A percentile compares a stretch with the other conserved stretches of the same genome.
phyloP scores from a whole-genome alignment of 345 rosid species.

The Lepidium didymum region DNA sequence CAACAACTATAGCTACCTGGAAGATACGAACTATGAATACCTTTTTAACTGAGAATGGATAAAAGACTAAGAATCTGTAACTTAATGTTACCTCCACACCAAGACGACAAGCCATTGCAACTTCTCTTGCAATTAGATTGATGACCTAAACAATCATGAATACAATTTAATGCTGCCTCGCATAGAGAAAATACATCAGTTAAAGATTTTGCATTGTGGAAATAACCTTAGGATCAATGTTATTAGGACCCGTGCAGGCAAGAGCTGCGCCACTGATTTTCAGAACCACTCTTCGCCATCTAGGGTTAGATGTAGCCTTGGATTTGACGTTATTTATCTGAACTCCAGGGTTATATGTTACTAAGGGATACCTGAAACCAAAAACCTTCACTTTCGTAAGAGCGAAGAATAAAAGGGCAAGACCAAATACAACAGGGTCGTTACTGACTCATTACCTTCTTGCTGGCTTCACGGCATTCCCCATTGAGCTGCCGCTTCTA shows the following conservation, averaged over 20 bases:
- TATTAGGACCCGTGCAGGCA: conserved; percentile 62
- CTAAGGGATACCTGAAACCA: conserved; percentile 35
- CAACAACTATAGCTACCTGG: conserved; percentile 87
- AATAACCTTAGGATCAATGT: conserved; percentile 75
- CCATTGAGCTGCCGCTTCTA: conserved; percentile 36
- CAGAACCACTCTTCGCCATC: conserved; percentile 85
- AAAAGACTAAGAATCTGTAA: background rate
- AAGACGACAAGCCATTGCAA: conserved; percentile 57
- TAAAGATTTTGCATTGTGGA: background rate
- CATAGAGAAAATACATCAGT: background rate
- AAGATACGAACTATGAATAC: conserved; percentile 2
- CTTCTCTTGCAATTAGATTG: conserved; percentile 73
- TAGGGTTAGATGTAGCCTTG: conserved; percentile 46
- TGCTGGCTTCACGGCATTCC: conserved; percentile 38
- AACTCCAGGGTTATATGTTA: conserved; percentile 39
- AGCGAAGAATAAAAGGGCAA: background rate
- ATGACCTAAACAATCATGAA: conserved; percentile 43
- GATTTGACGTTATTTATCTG: conserved; percentile 43
- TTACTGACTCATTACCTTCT: conserved; percentile 40
- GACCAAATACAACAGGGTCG: background rate
- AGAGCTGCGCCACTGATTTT: conserved; percentile 87
- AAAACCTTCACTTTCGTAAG: background rate
- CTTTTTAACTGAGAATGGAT: background rate
- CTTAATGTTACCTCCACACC: conserved; percentile 65
- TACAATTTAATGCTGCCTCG: background rate